Base-by-base conservation (phyloP, 2,329 filamentous ascomycete species). In the Sporothrix schenckii region DNA sequence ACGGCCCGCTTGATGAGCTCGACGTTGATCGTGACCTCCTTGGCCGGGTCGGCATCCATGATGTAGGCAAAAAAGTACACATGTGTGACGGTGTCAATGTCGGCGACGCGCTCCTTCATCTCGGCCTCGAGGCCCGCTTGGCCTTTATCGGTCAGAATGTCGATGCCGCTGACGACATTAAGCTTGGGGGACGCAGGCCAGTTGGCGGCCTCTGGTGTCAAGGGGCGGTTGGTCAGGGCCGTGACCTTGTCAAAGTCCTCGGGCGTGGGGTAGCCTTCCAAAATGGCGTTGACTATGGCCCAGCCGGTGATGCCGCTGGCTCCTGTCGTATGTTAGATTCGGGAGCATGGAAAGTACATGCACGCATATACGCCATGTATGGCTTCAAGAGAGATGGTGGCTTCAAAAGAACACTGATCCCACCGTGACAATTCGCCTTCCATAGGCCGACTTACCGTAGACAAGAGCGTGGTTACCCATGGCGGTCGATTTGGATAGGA, bases 241-340 rank as follows among this genome's bases (percentile, higher is more conserved):
- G 82, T 81, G 6, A 85, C 80, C 47, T 79, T 81, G 30, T 74
- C 78, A 74, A 83, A 85, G 4, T 76, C 77, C 69, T 80, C 78
- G n/a, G 80, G 78, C 27, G 76, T 78, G 3, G 83, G 83, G 71
- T 84, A 85, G 67, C 78, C 81, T 58, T 81, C 76, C 14, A 85
- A 76, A 52, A 84, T 81, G 68, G 82, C 79, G 67, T 83, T 84
- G 19, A 82, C 80, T 68, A 85, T 80, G 7, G 83, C 80, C 83
- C 83, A 85, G 50, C 83, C 83, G 2, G 81, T 80, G 68, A 85
- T 82, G n/a, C 83, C 83, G 72, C 80, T 82, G 61, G 82, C 82
- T 49, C 82, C 83, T 76, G 79, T 11, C 2, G 2, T 5, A 14
- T 47, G 60, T 66, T 16, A 70, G 63, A n/a, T 16, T 5, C 34